Conservation (phyloP, 2,329 filamentous ascomycete species). For the Xylariales sp. region DNA sequence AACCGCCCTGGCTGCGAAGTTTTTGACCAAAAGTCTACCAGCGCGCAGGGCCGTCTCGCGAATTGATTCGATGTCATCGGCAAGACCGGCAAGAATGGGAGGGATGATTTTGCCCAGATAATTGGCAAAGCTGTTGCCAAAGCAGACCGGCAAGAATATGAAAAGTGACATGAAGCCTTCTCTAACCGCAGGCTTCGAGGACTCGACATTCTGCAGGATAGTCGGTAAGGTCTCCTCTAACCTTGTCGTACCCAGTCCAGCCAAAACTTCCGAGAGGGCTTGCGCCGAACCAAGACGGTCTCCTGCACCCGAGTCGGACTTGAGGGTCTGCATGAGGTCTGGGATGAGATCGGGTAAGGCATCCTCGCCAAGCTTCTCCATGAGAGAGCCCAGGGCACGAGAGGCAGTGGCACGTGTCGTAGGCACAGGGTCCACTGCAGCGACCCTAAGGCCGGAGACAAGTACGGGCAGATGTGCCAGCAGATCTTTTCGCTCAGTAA, state of each 20-base stretch:
- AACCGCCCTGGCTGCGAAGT: conserved; percentile 92
- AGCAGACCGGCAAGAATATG: conserved; percentile 97
- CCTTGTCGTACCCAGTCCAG: conserved; percentile 85
- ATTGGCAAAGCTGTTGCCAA: conserved; percentile 95
- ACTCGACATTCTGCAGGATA: conserved; percentile 92
- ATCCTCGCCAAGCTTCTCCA: conserved; percentile 97
- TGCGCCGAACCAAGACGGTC: conserved; percentile 95
- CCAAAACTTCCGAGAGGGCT: conserved; percentile 92
- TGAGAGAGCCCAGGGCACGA: conserved; percentile 89
- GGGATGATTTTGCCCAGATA: conserved; percentile 96
- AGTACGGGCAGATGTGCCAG: conserved; percentile 86
- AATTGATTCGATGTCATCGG: conserved; percentile 94
- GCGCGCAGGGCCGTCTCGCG: conserved; percentile 94
- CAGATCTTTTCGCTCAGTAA: conserved; percentile 94
- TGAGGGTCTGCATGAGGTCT: conserved; percentile 94
- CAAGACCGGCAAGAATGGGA: conserved; percentile 86
- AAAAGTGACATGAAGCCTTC: conserved; percentile 99
- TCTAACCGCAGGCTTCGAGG: conserved; percentile 81
- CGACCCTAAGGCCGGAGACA: conserved; percentile 81
- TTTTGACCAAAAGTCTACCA: conserved; percentile 92
- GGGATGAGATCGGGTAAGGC: conserved; percentile 95
- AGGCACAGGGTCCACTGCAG: conserved; percentile 91
- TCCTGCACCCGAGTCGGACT: conserved; percentile 92
- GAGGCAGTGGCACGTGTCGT: conserved; percentile 95
- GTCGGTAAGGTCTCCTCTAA: conserved; percentile 95